Evolutionary conservation across 2,329 filamentous ascomycete species (phyloP).

Genomic region (Ophiostoma pallidulum): DNA sequence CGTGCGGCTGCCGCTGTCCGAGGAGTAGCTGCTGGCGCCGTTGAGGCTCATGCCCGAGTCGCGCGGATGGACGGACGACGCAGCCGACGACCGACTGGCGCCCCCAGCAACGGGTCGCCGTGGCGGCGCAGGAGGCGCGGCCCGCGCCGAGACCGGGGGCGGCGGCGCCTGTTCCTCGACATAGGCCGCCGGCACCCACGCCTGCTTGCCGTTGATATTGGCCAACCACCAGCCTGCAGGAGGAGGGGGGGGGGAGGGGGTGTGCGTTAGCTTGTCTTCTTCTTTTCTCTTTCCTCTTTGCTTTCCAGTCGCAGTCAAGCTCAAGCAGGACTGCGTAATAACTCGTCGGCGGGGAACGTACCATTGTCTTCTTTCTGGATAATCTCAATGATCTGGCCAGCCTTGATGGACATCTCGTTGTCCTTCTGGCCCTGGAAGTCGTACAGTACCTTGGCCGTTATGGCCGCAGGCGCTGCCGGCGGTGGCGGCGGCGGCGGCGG

Average conservation of each 20-base stretch:
- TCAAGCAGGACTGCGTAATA: no score
- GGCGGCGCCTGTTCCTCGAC: constrained; percentile 69
- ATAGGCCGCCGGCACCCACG: constrained; percentile 91
- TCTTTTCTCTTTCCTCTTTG: no score
- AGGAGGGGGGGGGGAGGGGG: no score
- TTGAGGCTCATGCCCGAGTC: constrained; percentile 61
- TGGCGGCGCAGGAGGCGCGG: constrained; percentile 58
- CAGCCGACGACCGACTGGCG: constrained; percentile 53
- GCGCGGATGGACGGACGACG: constrained; percentile 50
- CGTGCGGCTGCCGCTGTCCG: constrained; percentile 47
- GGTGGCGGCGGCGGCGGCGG: constrained; percentile 61
- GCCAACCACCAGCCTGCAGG: constrained; percentile 99
- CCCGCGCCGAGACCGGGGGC: constrained; percentile 49
- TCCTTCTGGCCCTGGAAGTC: constrained; percentile 78
- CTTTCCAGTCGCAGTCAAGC: no score
- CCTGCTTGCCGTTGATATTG: constrained; percentile 63
- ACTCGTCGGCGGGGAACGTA: constrained; percentile 26
- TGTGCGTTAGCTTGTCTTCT: no score
- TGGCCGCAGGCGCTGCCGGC: constrained; percentile 56
- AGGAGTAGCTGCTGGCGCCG: constrained; percentile 36
- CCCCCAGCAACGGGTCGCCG: constrained; percentile 68
- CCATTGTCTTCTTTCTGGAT: constrained; percentile 94
- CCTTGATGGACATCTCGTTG: constrained; percentile 73
- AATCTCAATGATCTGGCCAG: constrained; percentile 76
- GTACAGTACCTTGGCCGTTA: constrained; percentile 83